Evolutionary conservation across 306 rosid species (phyloP).

Genomic region (Malus sylvestris): DNA sequence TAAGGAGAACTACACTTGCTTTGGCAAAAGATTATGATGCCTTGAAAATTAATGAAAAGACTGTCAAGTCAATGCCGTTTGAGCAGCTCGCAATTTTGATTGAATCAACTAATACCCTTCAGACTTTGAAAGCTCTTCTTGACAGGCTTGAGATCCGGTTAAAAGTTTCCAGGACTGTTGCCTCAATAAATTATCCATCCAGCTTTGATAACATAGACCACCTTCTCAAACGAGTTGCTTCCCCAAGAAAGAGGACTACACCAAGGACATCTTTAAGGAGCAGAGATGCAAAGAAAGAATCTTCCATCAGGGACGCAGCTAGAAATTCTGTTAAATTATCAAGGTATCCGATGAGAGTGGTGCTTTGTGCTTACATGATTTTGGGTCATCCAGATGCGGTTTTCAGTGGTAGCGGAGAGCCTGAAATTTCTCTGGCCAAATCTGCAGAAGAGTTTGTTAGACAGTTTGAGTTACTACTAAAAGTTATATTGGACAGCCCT

Average conservation of each 20-base stretch:
- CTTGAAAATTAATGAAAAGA: constrained; percentile 57
- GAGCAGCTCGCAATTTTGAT: constrained; percentile 80
- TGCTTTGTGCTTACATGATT: constrained; percentile 83
- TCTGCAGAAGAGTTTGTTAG: constrained; percentile 66
- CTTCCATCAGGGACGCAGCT: constrained; percentile 26
- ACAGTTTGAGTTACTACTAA: constrained; percentile 61
- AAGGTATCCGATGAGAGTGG: constrained; percentile 80
- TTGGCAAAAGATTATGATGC: constrained; percentile 63
- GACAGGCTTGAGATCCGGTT: constrained; percentile 81
- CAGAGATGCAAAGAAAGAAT: constrained; percentile 41
- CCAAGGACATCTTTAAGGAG: constrained; percentile 49
- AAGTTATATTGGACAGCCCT: constrained; percentile 66
- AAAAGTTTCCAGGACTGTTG: constrained; percentile 44
- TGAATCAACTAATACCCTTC: constrained; percentile 72
- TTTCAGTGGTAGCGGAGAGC: constrained; percentile 74
- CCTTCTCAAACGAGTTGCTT: constrained; percentile 76
- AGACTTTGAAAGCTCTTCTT: constrained; percentile 63
- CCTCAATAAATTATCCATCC: constrained; percentile 34
- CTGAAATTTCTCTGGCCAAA: constrained; percentile 66
- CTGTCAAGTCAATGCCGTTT: constrained; percentile 76
- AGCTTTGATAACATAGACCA: constrained; percentile 79
- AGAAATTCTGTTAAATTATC: constrained; percentile 39
- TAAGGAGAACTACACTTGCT: constrained; percentile 60
- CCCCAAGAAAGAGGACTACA: constrained; percentile 68
- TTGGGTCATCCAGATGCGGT: constrained; percentile 85